phyloP scores from a whole-genome alignment of 305 asterid genomes.

The Rubia balearica region DNA sequence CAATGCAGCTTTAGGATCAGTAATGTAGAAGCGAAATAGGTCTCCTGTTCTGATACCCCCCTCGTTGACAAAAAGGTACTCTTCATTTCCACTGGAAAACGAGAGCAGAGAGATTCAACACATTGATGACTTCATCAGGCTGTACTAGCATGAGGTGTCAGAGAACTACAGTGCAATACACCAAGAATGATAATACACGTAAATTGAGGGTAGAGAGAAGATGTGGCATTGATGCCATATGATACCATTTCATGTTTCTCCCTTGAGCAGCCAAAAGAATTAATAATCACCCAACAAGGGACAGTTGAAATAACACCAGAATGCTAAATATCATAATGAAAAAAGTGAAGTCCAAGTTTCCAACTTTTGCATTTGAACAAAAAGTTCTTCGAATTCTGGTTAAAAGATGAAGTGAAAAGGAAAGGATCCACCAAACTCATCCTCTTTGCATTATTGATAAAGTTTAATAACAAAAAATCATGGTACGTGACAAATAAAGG shows the following conservation, averaged over 20 bases:
- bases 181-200: not conserved
- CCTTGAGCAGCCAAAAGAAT: not conserved
- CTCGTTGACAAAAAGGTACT: slow-evolving; percentile 55
- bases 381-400: not conserved
- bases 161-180: not conserved
- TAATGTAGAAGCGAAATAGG: slow-evolving; percentile 48
- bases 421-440: not conserved
- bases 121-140: not conserved
- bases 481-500: not conserved
- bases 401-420: not conserved
- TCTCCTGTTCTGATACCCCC: slow-evolving; percentile 73
- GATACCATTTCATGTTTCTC: not conserved
- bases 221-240: not conserved
- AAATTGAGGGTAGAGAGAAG: not conserved
- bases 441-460: not conserved
- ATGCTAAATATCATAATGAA: not conserved
- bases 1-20: slow-evolving; percentile 52
- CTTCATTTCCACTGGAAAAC: slow-evolving; percentile 62
- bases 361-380: not conserved
- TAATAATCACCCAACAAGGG: not conserved
- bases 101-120: slow-evolving; percentile 5
- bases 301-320: not conserved
- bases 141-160: not conserved
- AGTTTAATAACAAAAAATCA: slow-evolving; percentile 1
- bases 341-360: not conserved